phyloP scores from a whole-genome alignment of 2,329 filamentous ascomycete species.

The Daldinia sp. region DNA sequence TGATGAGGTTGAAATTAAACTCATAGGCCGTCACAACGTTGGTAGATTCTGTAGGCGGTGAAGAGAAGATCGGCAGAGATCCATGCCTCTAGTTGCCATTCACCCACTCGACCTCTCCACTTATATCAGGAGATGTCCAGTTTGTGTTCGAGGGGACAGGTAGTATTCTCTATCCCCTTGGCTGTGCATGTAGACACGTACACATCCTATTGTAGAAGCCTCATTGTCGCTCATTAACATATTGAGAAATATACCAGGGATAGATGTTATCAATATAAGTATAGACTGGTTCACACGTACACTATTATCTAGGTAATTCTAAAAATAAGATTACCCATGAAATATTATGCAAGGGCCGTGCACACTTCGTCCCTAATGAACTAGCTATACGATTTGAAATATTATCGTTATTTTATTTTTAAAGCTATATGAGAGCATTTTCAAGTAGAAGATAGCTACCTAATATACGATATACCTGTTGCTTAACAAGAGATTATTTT shows the following conservation, averaged over 20 bases:
- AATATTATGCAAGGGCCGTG: background rate
- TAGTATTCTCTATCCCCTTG: background rate
- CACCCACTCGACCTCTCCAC: background rate
- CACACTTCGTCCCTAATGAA: background rate
- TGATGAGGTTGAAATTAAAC: constrained; percentile 4
- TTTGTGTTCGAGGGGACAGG: background rate
- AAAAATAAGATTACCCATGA: background rate
- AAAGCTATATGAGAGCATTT: too few species aligned
- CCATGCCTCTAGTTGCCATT: background rate
- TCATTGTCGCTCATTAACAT: background rate
- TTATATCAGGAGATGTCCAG: background rate
- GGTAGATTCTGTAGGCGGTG: constrained; percentile 5
- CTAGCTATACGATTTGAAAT: background rate
- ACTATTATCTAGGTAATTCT: background rate
- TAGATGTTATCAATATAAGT: background rate
- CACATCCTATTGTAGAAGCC: background rate
- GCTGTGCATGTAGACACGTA: background rate
- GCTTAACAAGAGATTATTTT: background rate
- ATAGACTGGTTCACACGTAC: background rate
- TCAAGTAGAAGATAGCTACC: background rate
- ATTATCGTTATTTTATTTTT: background rate
- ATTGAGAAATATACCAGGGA: background rate
- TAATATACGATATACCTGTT: background rate
- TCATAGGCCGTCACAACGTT: background rate
- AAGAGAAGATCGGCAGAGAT: background rate